phyloP scores from a whole-genome alignment of 2,329 filamentous ascomycete species.

The Lecanicillium sp. region DNA sequence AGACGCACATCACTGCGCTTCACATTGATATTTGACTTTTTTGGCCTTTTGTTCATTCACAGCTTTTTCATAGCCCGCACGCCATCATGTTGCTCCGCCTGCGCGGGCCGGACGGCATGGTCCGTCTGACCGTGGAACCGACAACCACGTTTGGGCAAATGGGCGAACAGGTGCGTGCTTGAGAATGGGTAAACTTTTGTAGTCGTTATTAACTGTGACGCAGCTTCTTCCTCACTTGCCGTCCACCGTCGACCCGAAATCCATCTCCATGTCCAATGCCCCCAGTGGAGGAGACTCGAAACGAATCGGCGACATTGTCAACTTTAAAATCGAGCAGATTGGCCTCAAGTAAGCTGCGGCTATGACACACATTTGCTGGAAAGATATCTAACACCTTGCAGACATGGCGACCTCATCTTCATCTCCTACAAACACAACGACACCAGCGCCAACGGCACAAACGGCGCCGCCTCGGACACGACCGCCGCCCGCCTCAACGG shows the following conservation, averaged over 20 bases:
- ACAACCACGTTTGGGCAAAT: constrained; percentile 64
- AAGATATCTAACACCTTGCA: constrained; percentile 28
- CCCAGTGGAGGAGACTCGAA: constrained; percentile 52
- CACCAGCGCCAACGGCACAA: constrained; percentile 22
- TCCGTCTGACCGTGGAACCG: constrained; percentile 72
- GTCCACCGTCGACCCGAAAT: constrained; percentile 50
- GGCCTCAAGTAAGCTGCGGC: constrained; percentile 44
- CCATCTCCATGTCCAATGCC: constrained; percentile 54
- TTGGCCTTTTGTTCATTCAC: too few relatives aligned
- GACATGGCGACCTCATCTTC: constrained; percentile 88
- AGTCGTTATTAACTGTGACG: constrained; percentile 12
- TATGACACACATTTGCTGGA: constrained; percentile 10
- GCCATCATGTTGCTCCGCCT: constrained; percentile 73
- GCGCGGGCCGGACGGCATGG: constrained; percentile 86
- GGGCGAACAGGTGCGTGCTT: constrained; percentile 37
- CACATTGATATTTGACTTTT: too few relatives aligned
- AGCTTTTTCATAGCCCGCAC: too few relatives aligned
- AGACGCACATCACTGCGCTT: too few relatives aligned
- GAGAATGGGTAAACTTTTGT: neutral
- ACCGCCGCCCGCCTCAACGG: constrained; percentile 70
- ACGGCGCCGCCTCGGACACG: constrained; percentile 28
- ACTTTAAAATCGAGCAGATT: constrained; percentile 49
- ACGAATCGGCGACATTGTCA: constrained; percentile 48
- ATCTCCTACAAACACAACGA: constrained; percentile 65
- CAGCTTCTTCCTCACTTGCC: constrained; percentile 54